Percentiles rank a stretch among this genome's conserved stretches.
Evolutionary conservation across 257 asterid species (phyloP).

Genomic region (Nicotiana knightiana): DNA sequence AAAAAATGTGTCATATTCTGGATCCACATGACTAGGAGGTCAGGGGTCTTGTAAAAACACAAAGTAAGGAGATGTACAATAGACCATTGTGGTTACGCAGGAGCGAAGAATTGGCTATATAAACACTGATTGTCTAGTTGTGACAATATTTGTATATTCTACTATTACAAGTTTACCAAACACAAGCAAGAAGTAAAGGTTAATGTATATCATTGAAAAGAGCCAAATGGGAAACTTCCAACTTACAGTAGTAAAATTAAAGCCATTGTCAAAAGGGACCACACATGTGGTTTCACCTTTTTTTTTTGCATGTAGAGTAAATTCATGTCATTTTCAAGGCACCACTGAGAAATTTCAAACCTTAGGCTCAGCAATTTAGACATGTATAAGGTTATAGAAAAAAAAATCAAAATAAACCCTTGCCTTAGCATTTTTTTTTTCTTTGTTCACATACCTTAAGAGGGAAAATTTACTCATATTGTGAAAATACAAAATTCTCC

Average conservation of each 20-base stretch:
- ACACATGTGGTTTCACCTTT: neutral
- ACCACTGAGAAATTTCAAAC: neutral
- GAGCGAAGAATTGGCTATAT: no score
- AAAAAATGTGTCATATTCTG: neutral
- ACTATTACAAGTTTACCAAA: neutral
- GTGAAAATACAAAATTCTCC: neutral
- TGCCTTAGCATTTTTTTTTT: neutral
- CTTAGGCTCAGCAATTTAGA: neutral
- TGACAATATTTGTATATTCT: neutral
- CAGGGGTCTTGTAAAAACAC: no score
- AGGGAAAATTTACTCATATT: neutral
- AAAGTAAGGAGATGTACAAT: no score
- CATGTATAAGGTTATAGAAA: neutral
- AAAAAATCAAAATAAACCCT: neutral
- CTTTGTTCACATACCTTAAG: neutral
- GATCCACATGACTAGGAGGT: no score
- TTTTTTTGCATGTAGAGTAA: neutral
- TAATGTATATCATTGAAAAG: neutral
- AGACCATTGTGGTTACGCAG: no score
- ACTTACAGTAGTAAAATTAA: neutral
- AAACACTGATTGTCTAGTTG: neutral
- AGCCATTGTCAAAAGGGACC: neutral
- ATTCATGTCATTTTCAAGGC: neutral
- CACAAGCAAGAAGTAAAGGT: neutral
- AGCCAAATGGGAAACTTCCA: constrained; percentile 5